Conservation (phyloP, 1,139 yeast species). For the Debaryomycetaceae sp. region DNA sequence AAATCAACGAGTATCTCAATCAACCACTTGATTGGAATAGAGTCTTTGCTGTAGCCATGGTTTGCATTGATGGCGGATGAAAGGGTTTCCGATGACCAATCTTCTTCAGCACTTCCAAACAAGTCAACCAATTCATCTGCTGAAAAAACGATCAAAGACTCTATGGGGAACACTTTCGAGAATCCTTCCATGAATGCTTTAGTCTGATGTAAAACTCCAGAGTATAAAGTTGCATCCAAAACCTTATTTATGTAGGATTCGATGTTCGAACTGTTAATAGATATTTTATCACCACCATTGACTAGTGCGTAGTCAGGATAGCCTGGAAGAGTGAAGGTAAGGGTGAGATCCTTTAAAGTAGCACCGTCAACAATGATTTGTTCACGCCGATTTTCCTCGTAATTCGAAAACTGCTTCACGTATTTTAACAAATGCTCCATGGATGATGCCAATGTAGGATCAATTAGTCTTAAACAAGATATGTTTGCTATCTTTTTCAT, state of each 20-base stretch:
- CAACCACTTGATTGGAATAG: constrained; percentile 58
- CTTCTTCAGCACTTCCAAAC: constrained; percentile 71
- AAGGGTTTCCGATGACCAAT: constrained; percentile 74
- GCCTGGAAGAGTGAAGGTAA: constrained; percentile 79
- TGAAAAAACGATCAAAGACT: constrained; percentile 66
- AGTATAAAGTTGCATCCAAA: constrained; percentile 56
- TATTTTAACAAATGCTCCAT: constrained; percentile 50
- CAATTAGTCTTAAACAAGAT: constrained; percentile 50
- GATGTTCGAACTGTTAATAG: constrained; percentile 54
- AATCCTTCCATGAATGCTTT: constrained; percentile 77
- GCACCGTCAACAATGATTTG: constrained; percentile 36
- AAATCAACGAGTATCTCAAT: constrained; percentile 60
- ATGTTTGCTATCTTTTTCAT: constrained; percentile 31
- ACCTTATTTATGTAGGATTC: constrained; percentile 56
- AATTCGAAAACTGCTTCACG: constrained; percentile 23
- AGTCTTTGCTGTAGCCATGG: constrained; percentile 82
- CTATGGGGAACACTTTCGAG: constrained; percentile 77
- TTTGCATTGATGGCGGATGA: constrained; percentile 69
- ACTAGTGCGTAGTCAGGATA: constrained; percentile 57
- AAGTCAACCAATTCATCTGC: constrained; percentile 69
- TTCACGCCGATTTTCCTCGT: constrained; percentile 16
- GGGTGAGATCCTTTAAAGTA: constrained; percentile 49
- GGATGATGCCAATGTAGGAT: constrained; percentile 60
- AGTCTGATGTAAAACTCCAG: constrained; percentile 65
- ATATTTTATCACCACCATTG: constrained; percentile 49